phyloP scores from a whole-genome alignment of 1,139 yeast species.

The Debaryomyces psychrophilus region DNA sequence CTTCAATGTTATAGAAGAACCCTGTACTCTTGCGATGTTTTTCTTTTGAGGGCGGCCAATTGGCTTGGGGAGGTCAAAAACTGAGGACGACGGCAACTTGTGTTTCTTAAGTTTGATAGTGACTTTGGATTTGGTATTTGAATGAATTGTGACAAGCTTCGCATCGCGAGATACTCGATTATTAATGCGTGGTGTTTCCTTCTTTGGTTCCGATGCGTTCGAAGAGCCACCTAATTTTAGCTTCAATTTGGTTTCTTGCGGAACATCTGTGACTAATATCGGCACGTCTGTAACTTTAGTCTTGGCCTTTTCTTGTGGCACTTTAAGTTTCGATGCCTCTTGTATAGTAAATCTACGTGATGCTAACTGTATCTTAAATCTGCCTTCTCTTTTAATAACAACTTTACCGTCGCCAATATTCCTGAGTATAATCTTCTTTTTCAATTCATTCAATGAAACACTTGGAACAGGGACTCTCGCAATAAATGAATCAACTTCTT shows the following conservation, averaged over 20 bases:
- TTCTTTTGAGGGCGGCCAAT: neutral
- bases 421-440: conserved; percentile 63
- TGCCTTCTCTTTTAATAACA: conserved; percentile 45
- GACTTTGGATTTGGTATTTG: conserved; percentile 13
- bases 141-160: neutral
- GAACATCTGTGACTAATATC: neutral
- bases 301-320: conserved; percentile 8
- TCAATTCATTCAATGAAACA: conserved; percentile 50
- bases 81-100: conserved; percentile 10
- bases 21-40: conserved; percentile 14
- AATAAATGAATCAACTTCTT: conserved; percentile 60
- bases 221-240: conserved; percentile 19
- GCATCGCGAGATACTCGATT: neutral
- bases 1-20: conserved; percentile 10
- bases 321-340: neutral
- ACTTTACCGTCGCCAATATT: conserved; percentile 51
- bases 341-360: conserved; percentile 20
- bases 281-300: neutral
- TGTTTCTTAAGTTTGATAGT: conserved; percentile 20
- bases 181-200: neutral
- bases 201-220: neutral
- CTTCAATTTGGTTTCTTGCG: conserved; percentile 25
- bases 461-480: conserved; percentile 69
- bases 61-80: conserved; percentile 10
- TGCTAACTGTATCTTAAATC: conserved; percentile 47